phyloP scores from a whole-genome alignment of 371 early-diverging fungal genomes.

The Rhizopus delemar region DNA sequence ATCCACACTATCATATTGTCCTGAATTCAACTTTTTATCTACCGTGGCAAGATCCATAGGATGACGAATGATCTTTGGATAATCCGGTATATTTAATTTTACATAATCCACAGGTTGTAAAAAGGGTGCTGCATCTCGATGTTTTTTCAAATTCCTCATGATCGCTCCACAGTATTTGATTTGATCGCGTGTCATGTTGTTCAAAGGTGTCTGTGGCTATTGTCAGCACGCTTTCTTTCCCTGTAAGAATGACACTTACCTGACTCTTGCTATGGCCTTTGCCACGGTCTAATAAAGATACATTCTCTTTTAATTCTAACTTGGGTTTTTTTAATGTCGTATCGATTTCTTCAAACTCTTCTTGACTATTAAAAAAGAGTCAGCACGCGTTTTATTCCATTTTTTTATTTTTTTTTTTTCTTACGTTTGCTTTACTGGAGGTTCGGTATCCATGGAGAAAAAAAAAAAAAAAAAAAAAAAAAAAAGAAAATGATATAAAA shows the following conservation, averaged over 20 bases:
- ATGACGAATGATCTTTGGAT: conserved; percentile 85
- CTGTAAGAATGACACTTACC: conserved; percentile 3
- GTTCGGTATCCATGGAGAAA: too few relatives aligned
- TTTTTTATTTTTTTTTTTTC: too few relatives aligned
- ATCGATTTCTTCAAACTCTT: conserved; percentile 4
- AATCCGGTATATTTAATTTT: conserved; percentile 90
- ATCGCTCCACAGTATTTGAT: conserved; percentile 77
- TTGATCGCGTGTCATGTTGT: conserved; percentile 75
- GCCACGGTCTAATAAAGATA: conserved; percentile 26
- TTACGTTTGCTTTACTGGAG: too few relatives aligned
- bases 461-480: too few relatives aligned
- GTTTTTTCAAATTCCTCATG: conserved; percentile 71
- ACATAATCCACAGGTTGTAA: conserved; percentile 94
- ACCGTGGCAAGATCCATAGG: conserved; percentile 99
- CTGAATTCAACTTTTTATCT: conserved; percentile 79
- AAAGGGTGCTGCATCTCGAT: conserved; percentile 81
- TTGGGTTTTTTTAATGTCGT: conserved; percentile 13
- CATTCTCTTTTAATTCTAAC: conserved; percentile 20
- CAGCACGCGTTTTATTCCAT: too few relatives aligned
- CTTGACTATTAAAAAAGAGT: too few relatives aligned
- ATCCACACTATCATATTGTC: conserved; percentile 64
- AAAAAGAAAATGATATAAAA: too few relatives aligned
- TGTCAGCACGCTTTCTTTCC: too few relatives aligned
- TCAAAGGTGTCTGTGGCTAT: neutral
- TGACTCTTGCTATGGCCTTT: conserved; percentile 18